These are phyloP conservation scores for Podospora appendiculata DNA, from an alignment of 495 filamentous ascomycete species.

Conservation along the genomic window DNA sequence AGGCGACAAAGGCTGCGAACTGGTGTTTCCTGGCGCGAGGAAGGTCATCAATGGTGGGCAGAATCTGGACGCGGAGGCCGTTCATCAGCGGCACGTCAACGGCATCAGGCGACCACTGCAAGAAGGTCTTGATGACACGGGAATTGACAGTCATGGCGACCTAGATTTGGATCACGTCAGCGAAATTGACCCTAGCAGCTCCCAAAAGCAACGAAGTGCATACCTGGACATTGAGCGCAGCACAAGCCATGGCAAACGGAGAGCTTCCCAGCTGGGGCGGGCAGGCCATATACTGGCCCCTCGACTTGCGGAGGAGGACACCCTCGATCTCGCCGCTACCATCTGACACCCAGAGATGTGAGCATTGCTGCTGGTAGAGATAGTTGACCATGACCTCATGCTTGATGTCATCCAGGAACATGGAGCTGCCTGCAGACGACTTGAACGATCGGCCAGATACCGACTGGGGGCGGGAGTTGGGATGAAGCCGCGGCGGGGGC, in stretches of 20 bases:
- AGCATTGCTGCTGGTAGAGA: constrained; percentile 69
- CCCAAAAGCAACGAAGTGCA: no score
- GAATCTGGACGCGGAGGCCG: constrained; percentile 64
- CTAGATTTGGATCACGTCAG: constrained; percentile 26
- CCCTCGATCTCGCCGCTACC: constrained; percentile 59
- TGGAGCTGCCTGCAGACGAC: constrained; percentile 41
- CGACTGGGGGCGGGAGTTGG: constrained; percentile 44
- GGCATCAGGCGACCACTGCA: constrained; percentile 61
- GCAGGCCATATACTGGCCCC: constrained; percentile 60
- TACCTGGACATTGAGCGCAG: constrained; percentile 63
- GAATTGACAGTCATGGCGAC: constrained; percentile 77
- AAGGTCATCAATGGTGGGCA: constrained; percentile 62
- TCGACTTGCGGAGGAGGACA: constrained; percentile 59
- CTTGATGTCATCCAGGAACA: constrained; percentile 66
- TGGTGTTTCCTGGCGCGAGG: constrained; percentile 62
- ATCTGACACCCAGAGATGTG: constrained; percentile 62
- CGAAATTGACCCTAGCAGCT: no score
- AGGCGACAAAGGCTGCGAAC: constrained; percentile 68
- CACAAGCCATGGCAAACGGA: constrained; percentile 51
- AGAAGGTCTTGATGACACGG: constrained; percentile 64
- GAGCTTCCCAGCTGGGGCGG: constrained; percentile 53
- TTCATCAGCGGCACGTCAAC: constrained; percentile 69
- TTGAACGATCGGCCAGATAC: constrained; percentile 35
- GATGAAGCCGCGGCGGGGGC: constrained; percentile 27
- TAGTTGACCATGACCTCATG: constrained; percentile 81